Percentiles rank a stretch among this genome's conserved stretches.
Conservation (phyloP, 2,329 filamentous ascomycete genomes). For the Fusarium armeniacum region DNA sequence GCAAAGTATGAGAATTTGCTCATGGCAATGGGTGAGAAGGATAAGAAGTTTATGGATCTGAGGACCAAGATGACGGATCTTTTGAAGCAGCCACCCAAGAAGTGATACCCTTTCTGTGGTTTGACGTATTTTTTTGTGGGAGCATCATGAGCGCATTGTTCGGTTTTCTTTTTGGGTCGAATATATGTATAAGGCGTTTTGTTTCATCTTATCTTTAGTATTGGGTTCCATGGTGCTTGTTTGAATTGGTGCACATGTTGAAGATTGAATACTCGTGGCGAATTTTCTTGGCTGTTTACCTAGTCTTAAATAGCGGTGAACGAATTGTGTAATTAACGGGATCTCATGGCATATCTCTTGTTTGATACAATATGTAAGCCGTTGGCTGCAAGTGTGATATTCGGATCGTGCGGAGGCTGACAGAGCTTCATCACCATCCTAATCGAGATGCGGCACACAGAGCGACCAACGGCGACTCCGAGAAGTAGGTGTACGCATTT, state of each 20-base stretch:
- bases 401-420: conserved; percentile 29
- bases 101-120: conserved; percentile 40
- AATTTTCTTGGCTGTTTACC: neutral
- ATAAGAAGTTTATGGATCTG: conserved; percentile 64
- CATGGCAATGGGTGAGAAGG: conserved; percentile 70
- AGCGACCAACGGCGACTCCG: conserved; percentile 30
- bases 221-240: conserved; percentile 1
- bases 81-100: conserved; percentile 44
- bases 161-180: conserved; percentile 3
- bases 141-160: conserved; percentile 11
- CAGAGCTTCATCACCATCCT: conserved; percentile 4
- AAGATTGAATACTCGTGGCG: neutral
- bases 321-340: neutral
- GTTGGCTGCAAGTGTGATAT: conserved; percentile 5
- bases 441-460: conserved; percentile 13
- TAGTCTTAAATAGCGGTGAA: conserved; percentile 19
- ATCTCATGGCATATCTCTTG: neutral
- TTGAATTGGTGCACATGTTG: neutral
- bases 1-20: conserved; percentile 70
- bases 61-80: conserved; percentile 60
- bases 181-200: conserved; percentile 8
- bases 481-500: conserved; percentile 28
- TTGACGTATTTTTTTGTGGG: conserved; percentile 1
- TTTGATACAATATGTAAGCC: conserved; percentile 1
- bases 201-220: conserved; percentile 5